Base-by-base conservation (phyloP, 257 asterid species). In the Nemophila menziesii region DNA sequence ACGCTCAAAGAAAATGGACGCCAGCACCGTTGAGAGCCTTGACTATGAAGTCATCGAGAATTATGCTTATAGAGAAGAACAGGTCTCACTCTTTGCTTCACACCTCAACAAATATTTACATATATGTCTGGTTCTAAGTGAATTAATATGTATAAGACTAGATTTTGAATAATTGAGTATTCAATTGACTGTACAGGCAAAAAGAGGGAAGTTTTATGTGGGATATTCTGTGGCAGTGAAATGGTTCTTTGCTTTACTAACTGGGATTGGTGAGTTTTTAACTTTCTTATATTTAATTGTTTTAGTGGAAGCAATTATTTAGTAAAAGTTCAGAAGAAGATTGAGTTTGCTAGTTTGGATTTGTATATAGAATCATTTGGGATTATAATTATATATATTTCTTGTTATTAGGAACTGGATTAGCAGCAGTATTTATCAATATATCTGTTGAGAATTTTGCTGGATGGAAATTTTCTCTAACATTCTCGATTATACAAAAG, bases 401-500 rank as follows among this genome's bases (percentile, higher is more conserved):
- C 18, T 54, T 54, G n/a, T 47, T 51, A 54, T 42, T 77, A 90
- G 99, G 99, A 20, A 90, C 99, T 40, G 96, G 93, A 49, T 52
- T 90, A 38, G 99, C 94, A 43, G 99, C 99, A 48, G 94, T 90
- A 66, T 81, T 79, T 61, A 81, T 90, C 81, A 90, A 90, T 66
- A 66, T 90, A 41, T 85, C 96, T 16, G 96, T 90, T n/a, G 99
- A 90, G 64, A 90, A 90, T 70, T 90, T 90, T 62, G 99, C 99
- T 8, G 99, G 99, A 56, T 90, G 99, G 99, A 90, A 90, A 70
- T 90, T 76, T 54, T 90, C 99, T 5, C 67, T 80, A 68, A 90
- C 99, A 8, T 90, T 90, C 65, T 65, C 68, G 55, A 82, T 90
- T 61, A 85, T 85, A 47, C 99, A 90, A 60, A 90, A 67, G 71